Base-by-base conservation (phyloP, 106 monocot species). In the Alisma plantagoaquatica region DNA sequence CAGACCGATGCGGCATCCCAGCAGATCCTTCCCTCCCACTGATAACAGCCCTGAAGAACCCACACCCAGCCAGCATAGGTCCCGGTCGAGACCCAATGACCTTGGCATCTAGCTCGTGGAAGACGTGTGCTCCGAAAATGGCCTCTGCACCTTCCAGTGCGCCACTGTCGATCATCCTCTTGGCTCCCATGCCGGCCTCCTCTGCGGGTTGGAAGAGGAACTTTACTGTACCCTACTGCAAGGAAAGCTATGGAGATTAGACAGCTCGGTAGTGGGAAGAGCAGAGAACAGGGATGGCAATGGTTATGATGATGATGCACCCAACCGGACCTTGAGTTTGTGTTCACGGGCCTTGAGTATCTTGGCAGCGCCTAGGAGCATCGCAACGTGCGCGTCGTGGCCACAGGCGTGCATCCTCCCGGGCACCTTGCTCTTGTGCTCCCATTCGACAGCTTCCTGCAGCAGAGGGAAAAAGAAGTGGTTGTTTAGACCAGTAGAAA, bases 161-260 rank as follows among this genome's bases (percentile, higher is more conserved):
- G 10, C 92, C 92, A 48, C 71, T 82, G 46, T 86, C 70, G 26
- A 92, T 86, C 92, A 86, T 92, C 43, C 73, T 54, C 66, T 82
- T 82, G 11, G 92, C 86, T n/a, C 92, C 92, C 2, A 64, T 60
- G 32, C 79, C 82, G 15, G 79, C 57, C 64, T 92, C 92, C 66
- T 92, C 92, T 3, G 92, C 92, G 23, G 92, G 92, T 52, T 92
- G 92, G 53, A 92, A 92, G 22, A 92, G 55, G 6, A 92, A 67
- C 61, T 74, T 79, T 28, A 92, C 92, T 33, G 92, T 92, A 23
- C 92, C 92, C 92, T 92, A n/a, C n/a, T n/a, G n/a, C n/a, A n/a
- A n/a, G n/a, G n/a, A n/a, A n/a, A n/a, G n/a, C n/a, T n/a, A n/a
- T n/a, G n/a, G n/a, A n/a, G n/a, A n/a, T n/a, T n/a, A n/a, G n/a